Evolutionary conservation across 2,329 filamentous ascomycete species (phyloP).

Genomic region (Aschersonia sp.): DNA sequence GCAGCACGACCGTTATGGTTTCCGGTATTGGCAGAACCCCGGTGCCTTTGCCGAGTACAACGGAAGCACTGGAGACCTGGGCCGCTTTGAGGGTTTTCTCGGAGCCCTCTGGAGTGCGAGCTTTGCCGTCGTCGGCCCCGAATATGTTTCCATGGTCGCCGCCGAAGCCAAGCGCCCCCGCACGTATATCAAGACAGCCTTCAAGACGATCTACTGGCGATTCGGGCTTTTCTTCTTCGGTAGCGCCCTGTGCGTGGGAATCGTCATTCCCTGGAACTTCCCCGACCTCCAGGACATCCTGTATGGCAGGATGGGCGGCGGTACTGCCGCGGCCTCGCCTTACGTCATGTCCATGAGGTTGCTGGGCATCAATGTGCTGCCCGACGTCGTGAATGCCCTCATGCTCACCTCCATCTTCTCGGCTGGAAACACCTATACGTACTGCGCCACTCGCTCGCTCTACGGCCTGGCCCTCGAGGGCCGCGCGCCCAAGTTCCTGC

Average conservation of each 20-base stretch:
- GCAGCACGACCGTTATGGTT: constrained; percentile 51
- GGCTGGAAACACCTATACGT: constrained; percentile 35
- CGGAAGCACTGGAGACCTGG: constrained; percentile 39
- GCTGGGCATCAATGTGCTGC: constrained; percentile 34
- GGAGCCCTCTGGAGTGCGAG: constrained; percentile 49
- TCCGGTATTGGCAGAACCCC: constrained; percentile 46
- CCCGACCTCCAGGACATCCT: constrained; percentile 34
- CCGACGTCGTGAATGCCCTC: constrained; percentile 42
- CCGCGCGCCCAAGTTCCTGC: constrained; percentile 35
- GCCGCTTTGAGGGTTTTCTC: constrained; percentile 57
- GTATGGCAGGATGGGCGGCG: constrained; percentile 17
- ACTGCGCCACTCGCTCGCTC: constrained; percentile 33
- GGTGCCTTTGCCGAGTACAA: constrained; percentile 35
- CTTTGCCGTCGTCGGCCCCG: constrained; percentile 51
- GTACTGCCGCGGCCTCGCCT: constrained; percentile 41
- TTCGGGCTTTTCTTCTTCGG: constrained; percentile 58
- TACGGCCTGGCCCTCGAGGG: constrained; percentile 35
- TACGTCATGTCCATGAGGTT: constrained; percentile 49
- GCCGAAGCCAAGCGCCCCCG: constrained; percentile 54
- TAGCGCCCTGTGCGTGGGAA: constrained; percentile 50
- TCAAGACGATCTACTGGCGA: constrained; percentile 60
- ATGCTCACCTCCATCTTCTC: constrained; percentile 28
- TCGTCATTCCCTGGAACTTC: constrained; percentile 52
- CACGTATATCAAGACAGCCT: constrained; percentile 49
- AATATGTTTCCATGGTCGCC: constrained; percentile 55